Percentiles rank a stretch among this genome's conserved stretches.
phyloP scores from a whole-genome alignment of 2,329 filamentous ascomycete species.

The Sclerotinia subarctica region DNA sequence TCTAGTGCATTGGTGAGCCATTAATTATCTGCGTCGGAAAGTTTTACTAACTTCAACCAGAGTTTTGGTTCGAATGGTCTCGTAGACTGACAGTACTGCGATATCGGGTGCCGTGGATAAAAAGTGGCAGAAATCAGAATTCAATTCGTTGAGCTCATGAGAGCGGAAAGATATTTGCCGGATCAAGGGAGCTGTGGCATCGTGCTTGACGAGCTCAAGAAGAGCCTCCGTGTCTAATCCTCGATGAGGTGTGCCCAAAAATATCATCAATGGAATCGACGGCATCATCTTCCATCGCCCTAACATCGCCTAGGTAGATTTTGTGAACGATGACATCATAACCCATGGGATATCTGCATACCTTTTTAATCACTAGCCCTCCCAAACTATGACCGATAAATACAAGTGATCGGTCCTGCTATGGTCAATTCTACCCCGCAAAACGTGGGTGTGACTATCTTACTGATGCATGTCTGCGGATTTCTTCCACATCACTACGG shows the following conservation, averaged over 20 bases:
- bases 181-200: slow-evolving; percentile 26
- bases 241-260: slow-evolving; percentile 33
- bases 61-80: slow-evolving; percentile 27
- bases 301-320: slow-evolving; percentile 7
- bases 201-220: slow-evolving; percentile 27
- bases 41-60: slow-evolving; percentile 19
- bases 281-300: slow-evolving; percentile 21
- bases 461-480: slow-evolving; percentile 24
- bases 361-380: slow-evolving; percentile 40
- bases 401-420: slow-evolving; percentile 31
- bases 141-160: slow-evolving; percentile 24
- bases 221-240: slow-evolving; percentile 30
- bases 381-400: slow-evolving; percentile 41
- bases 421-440: not conserved
- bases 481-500: slow-evolving; percentile 31
- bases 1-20: slow-evolving; percentile 1
- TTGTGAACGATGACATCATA: not conserved
- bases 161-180: slow-evolving; percentile 29
- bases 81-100: slow-evolving; percentile 29
- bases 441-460: not conserved
- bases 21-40: not conserved
- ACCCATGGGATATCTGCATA: not conserved
- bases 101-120: slow-evolving; percentile 22
- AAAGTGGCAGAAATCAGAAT: slow-evolving; percentile 25
- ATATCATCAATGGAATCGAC: slow-evolving; percentile 27